Evolutionary conservation across 768 basidiomycete genomes (phyloP), one percentile per base, ranked within the genome.

Genomic region (Phanerochaete carnosa): DNA sequence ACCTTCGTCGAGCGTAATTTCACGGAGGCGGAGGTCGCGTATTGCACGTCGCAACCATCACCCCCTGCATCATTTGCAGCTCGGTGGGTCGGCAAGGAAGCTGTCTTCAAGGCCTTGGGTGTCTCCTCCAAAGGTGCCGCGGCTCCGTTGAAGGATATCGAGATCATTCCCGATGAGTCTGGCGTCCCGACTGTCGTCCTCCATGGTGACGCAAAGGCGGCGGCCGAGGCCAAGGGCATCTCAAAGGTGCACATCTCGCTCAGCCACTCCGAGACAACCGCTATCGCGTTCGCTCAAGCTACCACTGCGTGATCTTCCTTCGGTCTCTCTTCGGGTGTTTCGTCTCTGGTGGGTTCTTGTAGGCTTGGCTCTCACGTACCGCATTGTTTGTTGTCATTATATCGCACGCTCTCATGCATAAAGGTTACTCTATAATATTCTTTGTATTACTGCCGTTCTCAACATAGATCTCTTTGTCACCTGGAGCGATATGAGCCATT

Each of bases 11-110:
- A 83, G 58, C 90, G 94, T 63, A 99, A 99, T 80, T 99, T 97
- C 77, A 98, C 95, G 22, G 84, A 87, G 11, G 86, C 81, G 25
- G 97, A 99, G 76, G 83, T 89, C 65, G 76, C 82, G 12, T 98
- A 98, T 80, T 98, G 95, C 76, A 80, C 77, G 54, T 67, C 83
- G n/a, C 94, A 98, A 68, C 88, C 96, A 2, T 92, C 91, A 51
- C 86, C 92, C 19, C 74, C 83, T 1, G 90, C 97, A 8, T 98
- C 96, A 1, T 95, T 97, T 70, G 96, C 97, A 23, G 95, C 92
- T 35, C 90, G 95, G 58, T 99, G 97, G 96, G 92, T 85, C 29
- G 96, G 94, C 55, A 99, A 98, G 76, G 97, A 98, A 74, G 96
- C 95, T 2, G 86, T 90, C 57, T 98, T 98, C 87, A 98, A 98